Conservation (phyloP, 306 rosid species). For the Begonia loranthoides region DNA sequence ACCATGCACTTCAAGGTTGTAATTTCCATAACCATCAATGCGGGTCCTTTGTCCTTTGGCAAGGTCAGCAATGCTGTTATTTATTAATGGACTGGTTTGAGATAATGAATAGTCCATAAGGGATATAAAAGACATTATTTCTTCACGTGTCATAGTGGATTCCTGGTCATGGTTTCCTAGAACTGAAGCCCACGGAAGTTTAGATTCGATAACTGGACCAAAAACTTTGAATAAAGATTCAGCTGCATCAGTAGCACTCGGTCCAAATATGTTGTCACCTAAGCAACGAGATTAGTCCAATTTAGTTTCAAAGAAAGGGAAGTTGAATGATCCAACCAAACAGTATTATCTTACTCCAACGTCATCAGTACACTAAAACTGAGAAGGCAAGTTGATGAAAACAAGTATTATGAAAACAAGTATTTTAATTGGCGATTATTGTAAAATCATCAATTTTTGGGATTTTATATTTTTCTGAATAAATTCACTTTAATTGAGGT, state of each 20-base stretch:
- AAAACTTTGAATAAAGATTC: constrained; percentile 69
- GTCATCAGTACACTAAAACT: background rate
- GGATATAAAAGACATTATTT: constrained; percentile 65
- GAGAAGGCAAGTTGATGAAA: constrained; percentile 2
- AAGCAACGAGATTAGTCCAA: constrained; percentile 15
- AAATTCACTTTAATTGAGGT: no score
- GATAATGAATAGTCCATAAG: constrained; percentile 89
- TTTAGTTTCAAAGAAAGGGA: constrained; percentile 8
- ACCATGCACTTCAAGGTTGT: constrained; percentile 52
- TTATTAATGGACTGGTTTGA: constrained; percentile 36
- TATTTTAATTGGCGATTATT: no score
- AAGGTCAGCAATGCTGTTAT: constrained; percentile 12
- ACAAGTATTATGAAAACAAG: no score
- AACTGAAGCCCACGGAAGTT: constrained; percentile 88
- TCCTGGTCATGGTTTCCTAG: constrained; percentile 96
- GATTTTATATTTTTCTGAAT: no score
- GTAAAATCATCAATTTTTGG: no score
- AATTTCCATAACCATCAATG: constrained; percentile 86
- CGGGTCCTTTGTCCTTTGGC: constrained; percentile 12
- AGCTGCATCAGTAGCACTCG: constrained; percentile 73
- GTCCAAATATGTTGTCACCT: constrained; percentile 87
- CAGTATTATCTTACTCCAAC: no score
- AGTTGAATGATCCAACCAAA: background rate
- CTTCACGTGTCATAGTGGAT: constrained; percentile 73
- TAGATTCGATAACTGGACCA: constrained; percentile 72